Conservation (phyloP, 352 stramenopile genomes). For the Pythium sukuiense region DNA sequence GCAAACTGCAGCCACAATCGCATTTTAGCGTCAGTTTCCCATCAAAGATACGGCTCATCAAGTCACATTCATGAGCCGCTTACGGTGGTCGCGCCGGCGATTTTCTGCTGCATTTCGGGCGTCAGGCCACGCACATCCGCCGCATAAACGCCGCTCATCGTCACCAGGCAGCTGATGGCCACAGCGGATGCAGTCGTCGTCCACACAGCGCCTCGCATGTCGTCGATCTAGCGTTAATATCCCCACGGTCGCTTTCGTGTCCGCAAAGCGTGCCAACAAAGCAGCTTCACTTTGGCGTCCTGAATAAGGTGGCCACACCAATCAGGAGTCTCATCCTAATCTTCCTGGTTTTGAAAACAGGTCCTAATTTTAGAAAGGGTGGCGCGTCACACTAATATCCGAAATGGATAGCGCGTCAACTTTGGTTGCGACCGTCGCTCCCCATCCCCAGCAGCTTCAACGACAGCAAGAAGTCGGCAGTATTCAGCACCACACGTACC, state of each 20-base stretch:
- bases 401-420: too few species aligned
- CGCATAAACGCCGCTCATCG: not conserved
- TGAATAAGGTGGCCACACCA: too few species aligned
- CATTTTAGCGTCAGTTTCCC: too few species aligned
- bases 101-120: slow-evolving; percentile 17
- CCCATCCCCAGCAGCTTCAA: too few species aligned
- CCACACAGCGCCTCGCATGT: not conserved
- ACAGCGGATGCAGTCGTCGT: not conserved
- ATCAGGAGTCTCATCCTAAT: too few species aligned
- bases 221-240: not conserved
- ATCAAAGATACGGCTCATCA: not conserved
- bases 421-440: too few species aligned
- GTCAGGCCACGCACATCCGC: slow-evolving; percentile 22
- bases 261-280: not conserved
- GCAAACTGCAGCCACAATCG: slow-evolving; percentile 36
- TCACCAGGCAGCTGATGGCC: not conserved
- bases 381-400: too few species aligned
- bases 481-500: too few species aligned
- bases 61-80: not conserved
- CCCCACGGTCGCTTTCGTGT: not conserved
- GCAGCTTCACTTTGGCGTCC: not conserved
- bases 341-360: too few species aligned
- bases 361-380: too few species aligned
- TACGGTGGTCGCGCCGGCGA: slow-evolving; percentile 21
- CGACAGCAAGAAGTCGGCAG: too few species aligned